phyloP scores from a whole-genome alignment of 805 yeast species.

The Ogataea nonfermentans region DNA sequence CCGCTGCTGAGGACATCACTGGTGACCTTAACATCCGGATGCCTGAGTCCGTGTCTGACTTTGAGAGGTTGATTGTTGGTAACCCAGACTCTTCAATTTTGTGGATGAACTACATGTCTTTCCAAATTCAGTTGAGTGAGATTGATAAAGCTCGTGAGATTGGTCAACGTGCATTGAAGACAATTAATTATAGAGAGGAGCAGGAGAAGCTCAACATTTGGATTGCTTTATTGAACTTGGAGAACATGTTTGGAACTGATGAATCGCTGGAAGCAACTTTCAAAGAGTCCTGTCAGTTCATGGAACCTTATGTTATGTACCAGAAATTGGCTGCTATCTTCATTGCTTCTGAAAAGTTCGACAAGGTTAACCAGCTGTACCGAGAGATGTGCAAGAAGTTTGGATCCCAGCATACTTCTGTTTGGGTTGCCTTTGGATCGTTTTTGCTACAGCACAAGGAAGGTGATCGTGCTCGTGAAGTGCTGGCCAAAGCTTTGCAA shows the following conservation, averaged over 20 bases:
- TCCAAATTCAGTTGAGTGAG: constrained; percentile 93
- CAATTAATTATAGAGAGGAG: constrained; percentile 88
- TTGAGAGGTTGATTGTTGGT: constrained; percentile 87
- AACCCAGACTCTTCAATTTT: constrained; percentile 89
- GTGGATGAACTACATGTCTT: constrained; percentile 99
- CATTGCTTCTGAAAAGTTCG: constrained; percentile 66
- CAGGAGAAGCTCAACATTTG: constrained; percentile 90
- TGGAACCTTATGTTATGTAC: constrained; percentile 85
- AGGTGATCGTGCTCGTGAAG: constrained; percentile 62
- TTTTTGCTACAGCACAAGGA: constrained; percentile 61
- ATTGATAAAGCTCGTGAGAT: constrained; percentile 91
- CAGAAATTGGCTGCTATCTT: constrained; percentile 75
- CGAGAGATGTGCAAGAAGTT: constrained; percentile 73
- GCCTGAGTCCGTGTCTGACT: constrained; percentile 89
- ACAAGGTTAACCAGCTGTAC: constrained; percentile 68
- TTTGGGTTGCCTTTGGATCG: constrained; percentile 83
- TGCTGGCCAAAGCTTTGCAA: constrained; percentile 73
- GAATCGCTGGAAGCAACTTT: constrained; percentile 79
- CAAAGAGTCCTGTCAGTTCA: constrained; percentile 81
- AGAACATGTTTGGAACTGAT: constrained; percentile 85
- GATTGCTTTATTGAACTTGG: constrained; percentile 93
- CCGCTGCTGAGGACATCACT: constrained; percentile 71
- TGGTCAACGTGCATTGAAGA: constrained; percentile 87
- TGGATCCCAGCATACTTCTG: constrained; percentile 60
- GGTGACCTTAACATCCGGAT: constrained; percentile 79